phyloP scores from a whole-genome alignment of 2,329 filamentous ascomycete species.

The Paecilomyces sp. region DNA sequence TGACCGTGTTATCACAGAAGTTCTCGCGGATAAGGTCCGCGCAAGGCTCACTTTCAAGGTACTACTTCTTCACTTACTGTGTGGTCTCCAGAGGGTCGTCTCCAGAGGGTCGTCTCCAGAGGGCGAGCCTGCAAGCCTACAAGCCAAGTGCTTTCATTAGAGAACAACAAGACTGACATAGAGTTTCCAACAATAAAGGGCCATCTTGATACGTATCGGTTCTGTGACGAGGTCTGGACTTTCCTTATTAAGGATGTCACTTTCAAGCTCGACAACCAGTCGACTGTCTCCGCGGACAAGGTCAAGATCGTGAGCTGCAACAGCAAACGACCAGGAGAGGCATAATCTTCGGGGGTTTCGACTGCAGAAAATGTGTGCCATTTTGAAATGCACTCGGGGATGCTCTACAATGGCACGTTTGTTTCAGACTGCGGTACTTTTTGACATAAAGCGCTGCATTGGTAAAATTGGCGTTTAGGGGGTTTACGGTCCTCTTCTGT shows the following conservation, averaged over 20 bases:
- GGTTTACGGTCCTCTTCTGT: neutral
- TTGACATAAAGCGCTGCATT: neutral
- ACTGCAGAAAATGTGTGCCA: neutral
- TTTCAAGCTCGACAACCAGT: conserved; percentile 91
- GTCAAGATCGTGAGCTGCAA: conserved; percentile 99
- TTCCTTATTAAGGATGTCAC: conserved; percentile 97
- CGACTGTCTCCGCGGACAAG: conserved; percentile 73
- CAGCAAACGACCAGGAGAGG: conserved; percentile 68
- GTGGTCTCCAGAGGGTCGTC: neutral
- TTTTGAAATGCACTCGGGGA: neutral
- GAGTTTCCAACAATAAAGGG: conserved; percentile 50
- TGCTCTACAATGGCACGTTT: neutral
- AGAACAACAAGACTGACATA: conserved; percentile 8
- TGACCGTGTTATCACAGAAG: conserved; percentile 86
- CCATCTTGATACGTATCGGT: conserved; percentile 94
- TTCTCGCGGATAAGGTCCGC: conserved; percentile 87
- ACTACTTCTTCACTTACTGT: conserved; percentile 12
- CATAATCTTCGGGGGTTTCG: conserved; percentile 9
- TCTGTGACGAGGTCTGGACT: conserved; percentile 99
- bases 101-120: neutral
- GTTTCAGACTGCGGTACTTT: neutral
- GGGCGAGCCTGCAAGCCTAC: neutral
- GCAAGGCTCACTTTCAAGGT: conserved; percentile 93
- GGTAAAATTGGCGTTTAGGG: conserved; percentile 1
- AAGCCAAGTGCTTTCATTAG: conserved; percentile 1